These are phyloP conservation scores for Aspergillus thermomutatus DNA, from an alignment of 2,329 filamentous ascomycete genomes.

Conservation along the genomic window DNA sequence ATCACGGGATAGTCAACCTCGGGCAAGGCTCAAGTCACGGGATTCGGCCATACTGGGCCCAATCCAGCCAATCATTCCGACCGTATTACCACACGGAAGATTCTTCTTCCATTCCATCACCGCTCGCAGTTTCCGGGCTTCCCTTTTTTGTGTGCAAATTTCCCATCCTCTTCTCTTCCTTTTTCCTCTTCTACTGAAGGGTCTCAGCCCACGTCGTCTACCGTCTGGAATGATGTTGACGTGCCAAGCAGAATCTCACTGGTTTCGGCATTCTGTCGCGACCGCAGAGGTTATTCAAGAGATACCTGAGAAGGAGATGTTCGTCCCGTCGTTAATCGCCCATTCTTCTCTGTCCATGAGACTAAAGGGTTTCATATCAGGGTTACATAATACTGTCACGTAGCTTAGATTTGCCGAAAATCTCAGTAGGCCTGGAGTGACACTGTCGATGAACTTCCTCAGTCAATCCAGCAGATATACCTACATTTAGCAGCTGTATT, in stretches of 20 bases:
- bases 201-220: conserved; percentile 40
- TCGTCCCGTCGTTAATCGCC: conserved; percentile 50
- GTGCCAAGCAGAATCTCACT: conserved; percentile 38
- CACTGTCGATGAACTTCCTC: background rate
- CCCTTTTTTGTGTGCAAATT: conserved; percentile 18
- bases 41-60: conserved; percentile 15
- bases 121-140: conserved; percentile 3
- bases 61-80: conserved; percentile 31
- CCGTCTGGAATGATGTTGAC: conserved; percentile 38
- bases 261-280: conserved; percentile 46
- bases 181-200: conserved; percentile 28
- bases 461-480: background rate
- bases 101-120: conserved; percentile 30
- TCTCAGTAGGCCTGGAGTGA: background rate
- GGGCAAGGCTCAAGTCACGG: conserved; percentile 36
- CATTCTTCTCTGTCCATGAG: conserved; percentile 46
- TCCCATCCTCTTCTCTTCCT: conserved; percentile 9
- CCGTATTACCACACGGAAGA: conserved; percentile 36
- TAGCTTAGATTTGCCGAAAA: background rate
- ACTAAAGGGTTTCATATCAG: conserved; percentile 49
- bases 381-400: conserved; percentile 35
- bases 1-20: conserved; percentile 40
- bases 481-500: background rate
- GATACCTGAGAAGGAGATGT: conserved; percentile 39
- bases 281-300: conserved; percentile 33